Conservation (phyloP, 2,329 filamentous ascomycete genomes). For the Paecilomyces variotii region DNA sequence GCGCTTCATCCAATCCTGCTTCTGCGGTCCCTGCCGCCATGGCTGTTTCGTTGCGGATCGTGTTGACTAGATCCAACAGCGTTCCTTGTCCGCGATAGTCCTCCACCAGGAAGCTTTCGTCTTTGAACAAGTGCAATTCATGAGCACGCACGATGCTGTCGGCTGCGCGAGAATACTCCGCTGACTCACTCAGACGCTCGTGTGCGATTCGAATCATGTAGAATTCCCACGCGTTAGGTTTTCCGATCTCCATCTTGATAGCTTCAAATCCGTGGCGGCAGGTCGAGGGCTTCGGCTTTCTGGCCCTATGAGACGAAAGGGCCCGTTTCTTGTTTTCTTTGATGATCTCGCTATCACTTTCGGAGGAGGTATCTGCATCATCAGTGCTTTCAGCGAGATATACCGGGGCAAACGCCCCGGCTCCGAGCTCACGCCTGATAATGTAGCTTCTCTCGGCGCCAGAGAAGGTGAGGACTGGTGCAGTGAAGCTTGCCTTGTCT, state of each 20-base stretch:
- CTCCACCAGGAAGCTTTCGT: conserved; percentile 83
- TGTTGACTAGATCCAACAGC: conserved; percentile 87
- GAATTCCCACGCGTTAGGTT: conserved; percentile 88
- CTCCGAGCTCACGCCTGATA: conserved; percentile 76
- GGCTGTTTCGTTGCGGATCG: conserved; percentile 59
- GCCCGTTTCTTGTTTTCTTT: conserved; percentile 45
- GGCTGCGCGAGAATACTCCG: conserved; percentile 57
- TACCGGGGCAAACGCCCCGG: conserved; percentile 90
- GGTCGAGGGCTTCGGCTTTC: conserved; percentile 10
- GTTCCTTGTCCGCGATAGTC: conserved; percentile 86
- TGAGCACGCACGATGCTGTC: conserved; percentile 76
- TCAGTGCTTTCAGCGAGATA: conserved; percentile 76
- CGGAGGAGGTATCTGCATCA: conserved; percentile 31
- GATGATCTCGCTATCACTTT: conserved; percentile 24
- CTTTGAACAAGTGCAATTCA: conserved; percentile 83
- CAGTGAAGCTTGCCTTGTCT: conserved; percentile 53
- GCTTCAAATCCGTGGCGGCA: conserved; percentile 62
- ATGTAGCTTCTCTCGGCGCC: conserved; percentile 62
- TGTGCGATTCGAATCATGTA: conserved; percentile 85
- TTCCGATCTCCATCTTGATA: conserved; percentile 80
- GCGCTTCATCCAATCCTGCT: conserved; percentile 75
- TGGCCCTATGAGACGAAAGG: conserved; percentile 43
- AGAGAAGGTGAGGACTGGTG: conserved; percentile 61
- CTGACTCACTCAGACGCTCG: conserved; percentile 55
- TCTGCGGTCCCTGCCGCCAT: conserved; percentile 40